Conservation (phyloP, 768 basidiomycete species). For the Collybia nuda region DNA sequence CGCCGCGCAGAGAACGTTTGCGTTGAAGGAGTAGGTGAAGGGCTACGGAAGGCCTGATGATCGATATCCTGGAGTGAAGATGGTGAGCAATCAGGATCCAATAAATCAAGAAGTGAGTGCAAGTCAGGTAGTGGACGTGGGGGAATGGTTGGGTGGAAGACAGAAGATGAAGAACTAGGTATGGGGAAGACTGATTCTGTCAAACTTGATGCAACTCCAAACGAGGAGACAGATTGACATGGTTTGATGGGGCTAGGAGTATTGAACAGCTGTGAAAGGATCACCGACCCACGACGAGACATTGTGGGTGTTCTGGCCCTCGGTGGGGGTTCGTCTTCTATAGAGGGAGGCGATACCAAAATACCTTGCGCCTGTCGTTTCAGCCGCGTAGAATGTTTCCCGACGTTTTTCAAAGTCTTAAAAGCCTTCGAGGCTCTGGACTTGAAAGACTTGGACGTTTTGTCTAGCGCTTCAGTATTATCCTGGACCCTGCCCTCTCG, state of each 20-base stretch:
- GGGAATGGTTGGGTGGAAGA: constrained; percentile 1
- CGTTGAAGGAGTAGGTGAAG: constrained; percentile 33
- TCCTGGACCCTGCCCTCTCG: constrained; percentile 7
- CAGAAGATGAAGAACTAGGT: constrained; percentile 11
- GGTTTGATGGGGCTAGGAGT: constrained; percentile 21
- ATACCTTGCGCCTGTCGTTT: constrained; percentile 39
- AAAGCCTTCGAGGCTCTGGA: constrained; percentile 48
- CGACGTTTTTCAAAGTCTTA: constrained; percentile 42
- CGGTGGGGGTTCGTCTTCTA: constrained; percentile 15
- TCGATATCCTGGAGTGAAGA: constrained; percentile 15
- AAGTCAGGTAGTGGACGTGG: too few relatives aligned
- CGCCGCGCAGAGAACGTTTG: constrained; percentile 26
- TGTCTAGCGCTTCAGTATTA: constrained; percentile 19
- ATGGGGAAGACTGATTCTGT: constrained; percentile 18
- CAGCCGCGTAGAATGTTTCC: constrained; percentile 29
- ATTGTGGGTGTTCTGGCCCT: constrained; percentile 31
- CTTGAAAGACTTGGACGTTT: constrained; percentile 41
- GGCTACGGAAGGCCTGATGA: constrained; percentile 19
- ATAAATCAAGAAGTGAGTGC: not conserved
- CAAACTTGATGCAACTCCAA: constrained; percentile 14
- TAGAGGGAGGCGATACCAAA: constrained; percentile 14
- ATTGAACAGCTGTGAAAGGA: constrained; percentile 38
- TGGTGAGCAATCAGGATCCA: constrained; percentile 8
- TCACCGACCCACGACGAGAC: constrained; percentile 35
- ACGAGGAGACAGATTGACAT: constrained; percentile 25